Base-by-base conservation (phyloP, 306 rosid species). In the Prunus davidiana region DNA sequence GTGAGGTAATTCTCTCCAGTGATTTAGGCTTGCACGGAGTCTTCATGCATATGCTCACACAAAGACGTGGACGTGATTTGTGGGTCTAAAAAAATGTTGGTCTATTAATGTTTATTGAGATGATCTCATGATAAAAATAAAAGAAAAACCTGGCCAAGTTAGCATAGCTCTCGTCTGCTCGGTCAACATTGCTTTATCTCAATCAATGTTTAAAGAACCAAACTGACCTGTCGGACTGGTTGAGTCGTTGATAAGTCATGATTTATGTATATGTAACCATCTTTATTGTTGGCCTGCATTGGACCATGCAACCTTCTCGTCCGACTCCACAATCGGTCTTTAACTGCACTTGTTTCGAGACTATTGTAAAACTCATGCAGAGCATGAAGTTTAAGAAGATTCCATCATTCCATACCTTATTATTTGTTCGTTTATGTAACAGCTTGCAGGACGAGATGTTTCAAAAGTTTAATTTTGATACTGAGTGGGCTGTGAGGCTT, bases 401-500 rank as follows among this genome's bases (percentile, higher is more conserved):
- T 47, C 50, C 63, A 46, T 50, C 54, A 73, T 73, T 47, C 57
- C 68, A 46, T 38, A 50, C 19, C 72, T 51, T 57, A 81, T 28
- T 46, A 77, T 82, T 80, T 78, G 79, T 82, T 32, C 51, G 45
- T 73, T 73, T 63, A 78, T 85, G 76, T 79, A 74, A 83, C 78
- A 95, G 98, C 82, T 85, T 95, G 93, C 98, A 95, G 91, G 98
- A 95, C 77, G 97, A 95, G 87, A 95, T 95, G 97, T 92, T 95
- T 83, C 97, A 79, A 64, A 95, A 95, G 87, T 95, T 95, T 72
- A 92, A 95, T 85, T 92, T 92, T 85, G 98, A 95, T 81, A 95
- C 95, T 49, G 96, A 92, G 80, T 95, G 98, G 98, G 98, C 97
- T 34, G 96, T 92, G 75, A 85, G 90, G 76, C 93, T 95, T 78